Conservation (phyloP, 805 yeast genomes). For the Phaffomyces thermotolerans region DNA sequence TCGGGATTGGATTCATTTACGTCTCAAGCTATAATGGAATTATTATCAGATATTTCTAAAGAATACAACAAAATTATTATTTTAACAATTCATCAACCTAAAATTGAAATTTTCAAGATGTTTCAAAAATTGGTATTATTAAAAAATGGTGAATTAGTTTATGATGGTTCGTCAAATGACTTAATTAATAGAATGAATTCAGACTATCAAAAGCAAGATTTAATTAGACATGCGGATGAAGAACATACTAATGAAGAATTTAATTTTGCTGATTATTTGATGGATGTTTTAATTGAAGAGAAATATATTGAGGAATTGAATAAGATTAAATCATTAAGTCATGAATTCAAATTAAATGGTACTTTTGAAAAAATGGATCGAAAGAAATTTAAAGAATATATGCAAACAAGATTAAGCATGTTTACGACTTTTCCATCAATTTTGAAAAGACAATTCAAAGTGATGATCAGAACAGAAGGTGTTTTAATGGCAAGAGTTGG, state of each 20-base stretch:
- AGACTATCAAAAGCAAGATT: neutral
- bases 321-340: constrained; percentile 7
- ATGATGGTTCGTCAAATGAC: constrained; percentile 46
- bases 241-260: constrained; percentile 29
- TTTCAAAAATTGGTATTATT: constrained; percentile 71
- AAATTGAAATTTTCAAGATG: constrained; percentile 50
- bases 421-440: constrained; percentile 28
- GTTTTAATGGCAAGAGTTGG: constrained; percentile 55
- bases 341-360: neutral
- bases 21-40: constrained; percentile 56
- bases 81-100: constrained; percentile 80
- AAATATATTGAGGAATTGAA: constrained; percentile 29
- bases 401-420: constrained; percentile 8
- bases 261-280: constrained; percentile 67
- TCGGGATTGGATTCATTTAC: constrained; percentile 83
- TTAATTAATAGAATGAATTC: constrained; percentile 40
- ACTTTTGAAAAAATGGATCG: neutral
- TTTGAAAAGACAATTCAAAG: constrained; percentile 27
- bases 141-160: constrained; percentile 33
- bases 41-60: constrained; percentile 48
- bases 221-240: neutral
- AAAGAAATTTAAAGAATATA: constrained; percentile 1
- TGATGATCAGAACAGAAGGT: constrained; percentile 45
- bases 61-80: constrained; percentile 60
- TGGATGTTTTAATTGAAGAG: constrained; percentile 61